Base-by-base conservation (phyloP, 148 eudicot species). In the Vaccinium vitisidaea region DNA sequence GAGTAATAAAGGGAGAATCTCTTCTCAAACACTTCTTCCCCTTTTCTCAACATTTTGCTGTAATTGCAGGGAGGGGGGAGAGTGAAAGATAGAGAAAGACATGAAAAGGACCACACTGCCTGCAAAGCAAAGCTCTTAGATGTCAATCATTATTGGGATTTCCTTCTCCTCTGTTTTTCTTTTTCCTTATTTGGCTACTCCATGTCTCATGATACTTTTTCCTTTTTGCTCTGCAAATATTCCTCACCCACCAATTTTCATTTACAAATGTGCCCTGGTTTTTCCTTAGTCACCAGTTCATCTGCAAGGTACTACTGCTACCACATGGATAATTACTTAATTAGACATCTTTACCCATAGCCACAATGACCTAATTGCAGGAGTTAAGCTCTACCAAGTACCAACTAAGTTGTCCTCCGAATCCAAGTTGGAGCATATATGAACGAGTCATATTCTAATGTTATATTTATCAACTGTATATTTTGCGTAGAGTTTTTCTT, bases 101-200 rank as follows among this genome's bases (percentile, higher is more conserved):
- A 86, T 86, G 92, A 88, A 87, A 80, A 81, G 59, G 84, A 67
- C 77, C 84, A 69, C 77, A 36, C 39, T 70, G 85, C 82, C 77
- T 83, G 83, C 82, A 86, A 88, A 27, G 86, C 86, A 86, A 88
- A 80, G 85, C 75, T 85, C 84, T 85, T 85, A 10, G 36, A 81
- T 84, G 83, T 85, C 88, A 88, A 88, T 88, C 92, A 88, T 88
- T 84, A 88, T 83, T 83, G 80, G 65, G 73, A 88, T 89, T 79
- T 86, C 84, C 82, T 36, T 53, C 27, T 21, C 77, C 53, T 46
- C 39, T 55, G 48, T 82, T 86, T 21, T 78, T 36, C 85, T 65
- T 84, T 89, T 87, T 86, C 90, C 87, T 86, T 88, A 84, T 90
- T 79, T 84, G 90, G 92, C 80, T 88, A 86, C 58, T 82, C 54